These are phyloP conservation scores for Populus deltoides DNA, from an alignment of 345 rosid genomes.

Conservation along the genomic window DNA sequence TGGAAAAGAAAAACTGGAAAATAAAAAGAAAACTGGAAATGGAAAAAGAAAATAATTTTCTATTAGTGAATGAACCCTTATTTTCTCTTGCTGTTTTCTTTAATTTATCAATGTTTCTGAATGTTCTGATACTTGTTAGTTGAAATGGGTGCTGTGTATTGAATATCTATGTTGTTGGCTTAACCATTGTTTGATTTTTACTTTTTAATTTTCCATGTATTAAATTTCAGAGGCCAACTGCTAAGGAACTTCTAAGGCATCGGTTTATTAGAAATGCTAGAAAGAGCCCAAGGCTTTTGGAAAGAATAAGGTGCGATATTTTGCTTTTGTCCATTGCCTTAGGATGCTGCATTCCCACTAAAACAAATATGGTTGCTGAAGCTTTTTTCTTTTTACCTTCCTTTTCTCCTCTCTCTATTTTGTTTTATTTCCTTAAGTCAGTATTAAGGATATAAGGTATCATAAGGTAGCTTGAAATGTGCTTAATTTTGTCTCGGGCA, in stretches of 20 bases:
- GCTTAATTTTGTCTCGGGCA: neutral
- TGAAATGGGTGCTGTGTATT: slow-evolving; percentile 3
- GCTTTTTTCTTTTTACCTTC: neutral
- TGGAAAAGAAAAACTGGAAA: too few species aligned
- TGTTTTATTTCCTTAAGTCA: neutral
- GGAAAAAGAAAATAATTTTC: too few species aligned
- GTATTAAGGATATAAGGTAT: neutral
- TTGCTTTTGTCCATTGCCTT: neutral
- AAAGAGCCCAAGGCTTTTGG: slow-evolving; percentile 85
- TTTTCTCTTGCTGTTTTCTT: neutral
- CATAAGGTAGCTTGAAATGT: neutral
- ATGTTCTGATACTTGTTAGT: slow-evolving; percentile 1
- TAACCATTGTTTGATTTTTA: slow-evolving; percentile 9
- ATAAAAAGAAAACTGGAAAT: too few species aligned
- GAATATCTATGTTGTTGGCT: slow-evolving; percentile 9
- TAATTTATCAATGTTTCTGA: neutral
- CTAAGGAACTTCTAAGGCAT: slow-evolving; percentile 91
- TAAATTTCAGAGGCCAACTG: slow-evolving; percentile 81
- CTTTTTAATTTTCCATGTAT: slow-evolving; percentile 18
- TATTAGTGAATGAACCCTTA: too few species aligned
- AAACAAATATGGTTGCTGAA: neutral
- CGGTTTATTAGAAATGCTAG: slow-evolving; percentile 82
- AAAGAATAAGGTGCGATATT: slow-evolving; percentile 79
- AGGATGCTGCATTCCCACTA: neutral
- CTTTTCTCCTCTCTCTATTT: neutral